Conservation (phyloP, 31 red algal species). For the Asparagopsis taxiformis region DNA sequence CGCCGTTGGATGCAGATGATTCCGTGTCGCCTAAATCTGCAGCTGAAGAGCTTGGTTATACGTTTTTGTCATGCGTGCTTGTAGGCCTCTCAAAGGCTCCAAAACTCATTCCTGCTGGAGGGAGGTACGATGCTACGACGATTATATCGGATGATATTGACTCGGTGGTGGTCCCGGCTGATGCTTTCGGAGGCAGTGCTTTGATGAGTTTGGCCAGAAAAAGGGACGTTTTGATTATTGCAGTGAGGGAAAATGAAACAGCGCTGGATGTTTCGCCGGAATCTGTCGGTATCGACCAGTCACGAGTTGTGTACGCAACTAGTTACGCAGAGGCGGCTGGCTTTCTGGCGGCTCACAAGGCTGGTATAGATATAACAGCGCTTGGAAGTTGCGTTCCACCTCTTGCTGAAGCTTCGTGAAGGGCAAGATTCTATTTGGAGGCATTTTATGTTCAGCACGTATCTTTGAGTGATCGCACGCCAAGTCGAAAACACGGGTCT, state of each 20-base stretch:
- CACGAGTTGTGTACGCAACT: slow-evolving; percentile 30
- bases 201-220: slow-evolving; percentile 37
- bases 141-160: slow-evolving; percentile 66
- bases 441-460: no score
- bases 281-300: slow-evolving; percentile 24
- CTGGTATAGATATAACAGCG: slow-evolving; percentile 41
- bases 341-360: slow-evolving; percentile 65
- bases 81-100: slow-evolving; percentile 88
- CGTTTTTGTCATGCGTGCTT: slow-evolving; percentile 92
- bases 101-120: slow-evolving; percentile 7
- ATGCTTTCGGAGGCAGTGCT: slow-evolving; percentile 56
- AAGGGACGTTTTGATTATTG: slow-evolving; percentile 51
- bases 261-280: slow-evolving; percentile 40
- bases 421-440: no score
- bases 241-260: slow-evolving; percentile 68
- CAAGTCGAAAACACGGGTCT: no score
- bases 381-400: slow-evolving; percentile 26
- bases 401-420: background rate
- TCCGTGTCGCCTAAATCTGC: slow-evolving; percentile 81
- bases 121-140: background rate
- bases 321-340: slow-evolving; percentile 88
- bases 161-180: slow-evolving; percentile 59
- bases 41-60: slow-evolving; percentile 98
- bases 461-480: no score
- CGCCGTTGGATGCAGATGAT: slow-evolving; percentile 48